Conservation (phyloP, 2,329 filamentous ascomycete species). For the Fusarium mangiferae region DNA sequence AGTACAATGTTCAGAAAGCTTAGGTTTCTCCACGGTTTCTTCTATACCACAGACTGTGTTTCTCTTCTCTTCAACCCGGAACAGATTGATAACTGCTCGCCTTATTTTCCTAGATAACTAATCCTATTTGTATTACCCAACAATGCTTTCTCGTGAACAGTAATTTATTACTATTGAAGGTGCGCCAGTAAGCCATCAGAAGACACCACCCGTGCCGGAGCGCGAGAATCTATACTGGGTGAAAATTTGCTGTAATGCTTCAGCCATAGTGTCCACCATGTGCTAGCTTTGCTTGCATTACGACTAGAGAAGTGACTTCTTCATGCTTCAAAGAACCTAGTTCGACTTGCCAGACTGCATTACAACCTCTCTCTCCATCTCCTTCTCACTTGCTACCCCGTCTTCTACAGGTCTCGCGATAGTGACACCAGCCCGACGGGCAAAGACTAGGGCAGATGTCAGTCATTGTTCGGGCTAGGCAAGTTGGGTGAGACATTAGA, state of each 20-base stretch:
- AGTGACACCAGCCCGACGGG: not conserved
- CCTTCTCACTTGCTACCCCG: not conserved
- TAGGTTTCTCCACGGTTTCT: not conserved
- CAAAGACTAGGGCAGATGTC: not conserved
- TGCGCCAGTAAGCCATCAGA: not conserved
- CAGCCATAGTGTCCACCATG: not conserved
- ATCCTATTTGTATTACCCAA: not conserved
- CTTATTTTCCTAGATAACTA: not conserved
- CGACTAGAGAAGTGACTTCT: no score
- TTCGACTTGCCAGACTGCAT: not conserved
- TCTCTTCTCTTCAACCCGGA: not conserved
- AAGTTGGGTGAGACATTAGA: not conserved
- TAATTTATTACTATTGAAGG: rapidly evolving
- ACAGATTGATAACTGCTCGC: not conserved
- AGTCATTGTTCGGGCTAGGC: no score
- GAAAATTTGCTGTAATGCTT: not conserved
- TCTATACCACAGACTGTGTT: not conserved
- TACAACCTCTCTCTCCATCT: not conserved
- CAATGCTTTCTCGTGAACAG: not conserved
- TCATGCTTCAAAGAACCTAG: not conserved
- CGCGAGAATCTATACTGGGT: not conserved
- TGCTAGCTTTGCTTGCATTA: not conserved
- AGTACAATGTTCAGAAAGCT: conserved; percentile 5
- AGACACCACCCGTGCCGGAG: no score
- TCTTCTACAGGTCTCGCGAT: not conserved